These are phyloP conservation scores for Taxillus chinensis DNA, from an alignment of 164 flowering plant species.

Conservation along the genomic window DNA sequence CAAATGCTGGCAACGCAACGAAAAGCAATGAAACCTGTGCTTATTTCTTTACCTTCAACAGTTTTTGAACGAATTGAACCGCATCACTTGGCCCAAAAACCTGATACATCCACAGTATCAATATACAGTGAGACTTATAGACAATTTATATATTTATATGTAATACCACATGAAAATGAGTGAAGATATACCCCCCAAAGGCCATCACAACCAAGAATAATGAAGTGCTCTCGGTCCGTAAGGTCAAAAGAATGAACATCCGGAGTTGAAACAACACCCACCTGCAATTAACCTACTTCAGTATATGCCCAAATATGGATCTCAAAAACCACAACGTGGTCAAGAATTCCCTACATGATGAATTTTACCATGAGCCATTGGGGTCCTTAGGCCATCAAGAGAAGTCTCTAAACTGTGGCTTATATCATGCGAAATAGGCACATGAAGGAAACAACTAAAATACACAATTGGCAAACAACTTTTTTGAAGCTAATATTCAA, in stretches of 20 bases:
- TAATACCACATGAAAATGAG: not conserved
- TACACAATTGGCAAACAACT: too few species aligned
- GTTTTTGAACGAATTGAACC: conserved; percentile 66
- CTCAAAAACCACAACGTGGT: too few species aligned
- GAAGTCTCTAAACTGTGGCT: too few species aligned
- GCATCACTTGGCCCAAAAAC: conserved; percentile 92
- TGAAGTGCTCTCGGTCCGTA: conserved; percentile 69
- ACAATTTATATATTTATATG: not conserved
- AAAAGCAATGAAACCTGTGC: not conserved
- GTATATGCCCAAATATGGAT: not conserved
- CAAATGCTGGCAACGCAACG: too few species aligned
- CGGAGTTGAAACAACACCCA: conserved; percentile 78
- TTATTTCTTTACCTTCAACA: conserved; percentile 48
- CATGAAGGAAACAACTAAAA: too few species aligned
- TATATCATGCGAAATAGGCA: too few species aligned
- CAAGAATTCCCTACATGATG: too few species aligned
- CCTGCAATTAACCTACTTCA: conserved; percentile 32
- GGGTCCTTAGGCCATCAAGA: too few species aligned
- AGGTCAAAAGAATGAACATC: conserved; percentile 82
- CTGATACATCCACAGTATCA: conserved; percentile 21
- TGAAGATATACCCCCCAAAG: conserved; percentile 77
- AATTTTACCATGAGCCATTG: too few species aligned
- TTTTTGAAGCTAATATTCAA: too few species aligned
- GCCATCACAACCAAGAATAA: conserved; percentile 95
- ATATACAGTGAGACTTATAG: not conserved